Base-by-base conservation (phyloP, 2,329 filamentous ascomycete genomes). In the Kalaharituber pfeilii region DNA sequence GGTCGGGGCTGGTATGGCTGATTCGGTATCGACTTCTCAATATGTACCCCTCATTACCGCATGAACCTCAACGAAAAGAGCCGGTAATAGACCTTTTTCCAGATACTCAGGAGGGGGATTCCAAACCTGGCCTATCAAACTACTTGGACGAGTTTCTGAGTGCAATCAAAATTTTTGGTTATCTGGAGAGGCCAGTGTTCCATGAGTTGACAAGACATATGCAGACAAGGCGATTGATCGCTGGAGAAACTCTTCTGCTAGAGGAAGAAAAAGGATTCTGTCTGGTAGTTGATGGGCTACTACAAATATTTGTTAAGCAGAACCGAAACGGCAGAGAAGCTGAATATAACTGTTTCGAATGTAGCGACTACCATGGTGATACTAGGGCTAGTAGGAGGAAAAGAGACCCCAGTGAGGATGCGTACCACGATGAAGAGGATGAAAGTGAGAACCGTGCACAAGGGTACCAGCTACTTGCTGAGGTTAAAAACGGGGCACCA, bases 231-330 rank as follows among this genome's bases (percentile, higher is more conserved):
- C 95, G 95, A 69, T 75, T 98, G 50, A 93, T 96, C 64, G 89
- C 91, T 4, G 56, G 56, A 27, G 91, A 98, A 69, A 98, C 91
- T 0, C 74, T 98, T 62, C 80, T 95, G 60, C 73, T 98, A 28
- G 91, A 98, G 69, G 91, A 98, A 66, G 91, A 98, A 65, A 94
- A 98, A 64, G 91, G 91, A 0, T 98, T 98, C 65, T 98, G 91
- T 66, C 75, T 98, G 55, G 91, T 98, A 4, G 93, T 98, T 2
- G 91, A 98, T 69, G 91, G 91, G 1, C 69, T 94, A 26, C 88
- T 98, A 0, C 87, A 98, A 67, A 96, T 98, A 53, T 98, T 96
- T 66, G 91, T 98, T 67, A 96, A 95, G 67, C 95, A 89, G 1
- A 80, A 81, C 44, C 74, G 76, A 39, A 72, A 75, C 52, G 71